phyloP scores from a whole-genome alignment of 495 filamentous ascomycete species.

The Pseudevernia furfuracea region DNA sequence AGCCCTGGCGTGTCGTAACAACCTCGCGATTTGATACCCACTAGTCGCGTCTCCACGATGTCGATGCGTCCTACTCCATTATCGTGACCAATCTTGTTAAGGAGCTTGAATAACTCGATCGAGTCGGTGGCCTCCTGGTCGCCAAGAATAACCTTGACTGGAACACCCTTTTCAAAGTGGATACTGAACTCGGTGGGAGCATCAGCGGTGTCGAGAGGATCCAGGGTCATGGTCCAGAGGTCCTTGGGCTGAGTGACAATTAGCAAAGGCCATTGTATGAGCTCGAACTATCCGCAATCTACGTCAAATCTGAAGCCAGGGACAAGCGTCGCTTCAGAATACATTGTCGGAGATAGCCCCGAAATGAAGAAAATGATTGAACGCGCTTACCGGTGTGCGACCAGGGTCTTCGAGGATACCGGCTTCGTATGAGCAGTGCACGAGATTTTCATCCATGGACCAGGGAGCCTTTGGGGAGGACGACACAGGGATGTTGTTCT shows the following conservation, averaged over 20 bases:
- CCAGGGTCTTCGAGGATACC: not conserved
- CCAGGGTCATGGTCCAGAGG: not conserved
- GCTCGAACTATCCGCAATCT: not conserved
- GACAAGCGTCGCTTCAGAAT: not conserved
- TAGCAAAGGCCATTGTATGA: not conserved
- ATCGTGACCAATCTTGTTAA: constrained; percentile 1
- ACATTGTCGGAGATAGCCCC: not conserved
- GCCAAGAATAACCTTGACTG: not conserved
- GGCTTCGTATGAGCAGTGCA: not conserved
- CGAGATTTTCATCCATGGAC: not conserved
- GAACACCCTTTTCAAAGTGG: not conserved
- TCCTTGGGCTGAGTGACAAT: not conserved
- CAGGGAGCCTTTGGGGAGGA: not conserved
- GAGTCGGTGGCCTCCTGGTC: not conserved
- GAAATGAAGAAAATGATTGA: not conserved
- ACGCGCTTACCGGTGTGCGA: not conserved
- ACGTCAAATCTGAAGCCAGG: not conserved
- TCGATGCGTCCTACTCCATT: not conserved
- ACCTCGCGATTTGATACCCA: not conserved
- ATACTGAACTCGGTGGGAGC: not conserved
- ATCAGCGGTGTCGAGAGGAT: not conserved
- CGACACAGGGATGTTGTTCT: not conserved
- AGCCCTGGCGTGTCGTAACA: not conserved
- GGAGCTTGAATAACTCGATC: not conserved
- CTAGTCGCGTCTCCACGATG: not conserved